These are phyloP conservation scores for Yamadazyma phyllophila DNA, from an alignment of 805 yeast species.

Conservation along the genomic window DNA sequence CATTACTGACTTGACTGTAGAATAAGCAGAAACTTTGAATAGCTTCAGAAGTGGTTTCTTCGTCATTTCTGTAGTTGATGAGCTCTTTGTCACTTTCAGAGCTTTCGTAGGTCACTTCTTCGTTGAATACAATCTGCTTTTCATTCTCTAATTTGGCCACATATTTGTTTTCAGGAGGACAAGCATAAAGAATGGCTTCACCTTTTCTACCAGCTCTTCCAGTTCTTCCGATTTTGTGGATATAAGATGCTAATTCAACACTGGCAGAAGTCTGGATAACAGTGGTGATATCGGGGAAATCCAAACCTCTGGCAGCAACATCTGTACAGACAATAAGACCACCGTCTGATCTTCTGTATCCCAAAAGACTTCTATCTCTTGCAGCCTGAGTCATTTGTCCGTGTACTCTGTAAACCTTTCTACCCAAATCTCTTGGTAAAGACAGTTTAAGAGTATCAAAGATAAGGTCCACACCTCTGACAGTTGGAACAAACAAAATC, in stretches of 20 bases:
- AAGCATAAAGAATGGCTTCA: conserved; percentile 58
- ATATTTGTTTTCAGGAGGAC: conserved; percentile 58
- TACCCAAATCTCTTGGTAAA: conserved; percentile 4
- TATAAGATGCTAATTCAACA: conserved; percentile 69
- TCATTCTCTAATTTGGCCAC: conserved; percentile 44
- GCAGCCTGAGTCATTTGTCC: conserved; percentile 71
- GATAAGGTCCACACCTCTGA: conserved; percentile 61
- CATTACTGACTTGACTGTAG: conserved; percentile 23
- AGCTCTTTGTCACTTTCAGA: conserved; percentile 29
- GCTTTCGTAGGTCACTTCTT: conserved; percentile 38
- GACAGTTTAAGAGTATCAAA: conserved; percentile 21
- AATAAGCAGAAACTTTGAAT: conserved; percentile 18
- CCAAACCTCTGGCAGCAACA: conserved; percentile 97
- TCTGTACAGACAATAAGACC: conserved; percentile 81
- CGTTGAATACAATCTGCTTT: conserved; percentile 55
- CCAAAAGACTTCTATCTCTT: conserved; percentile 59
- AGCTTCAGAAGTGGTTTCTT: conserved; percentile 8
- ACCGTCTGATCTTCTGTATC: conserved; percentile 44
- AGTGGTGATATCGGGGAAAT: conserved; percentile 82
- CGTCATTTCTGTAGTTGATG: conserved; percentile 14
- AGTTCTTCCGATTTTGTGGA: conserved; percentile 94
- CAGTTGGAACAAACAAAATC: conserved; percentile 80
- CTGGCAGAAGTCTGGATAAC: conserved; percentile 85
- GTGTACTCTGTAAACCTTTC: conserved; percentile 43
- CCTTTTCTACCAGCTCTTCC: conserved; percentile 90